Conservation (phyloP, 441 rosid species). For the Adansonia grandidieri region DNA sequence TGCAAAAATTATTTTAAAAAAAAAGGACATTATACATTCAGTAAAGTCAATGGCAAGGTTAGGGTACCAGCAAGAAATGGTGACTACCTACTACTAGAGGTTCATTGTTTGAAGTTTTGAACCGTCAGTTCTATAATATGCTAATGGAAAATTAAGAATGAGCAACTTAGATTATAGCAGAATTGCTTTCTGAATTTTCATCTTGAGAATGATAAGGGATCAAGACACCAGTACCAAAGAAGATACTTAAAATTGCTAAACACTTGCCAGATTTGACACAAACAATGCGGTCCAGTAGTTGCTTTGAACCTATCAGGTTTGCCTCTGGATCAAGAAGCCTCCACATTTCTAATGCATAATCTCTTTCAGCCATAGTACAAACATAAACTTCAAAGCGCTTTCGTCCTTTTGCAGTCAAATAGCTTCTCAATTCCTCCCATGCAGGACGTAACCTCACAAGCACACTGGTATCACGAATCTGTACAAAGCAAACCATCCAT, state of each 20-base stretch:
- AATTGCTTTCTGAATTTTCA: constrained; percentile 5
- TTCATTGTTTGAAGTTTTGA: neutral
- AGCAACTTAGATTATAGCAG: neutral
- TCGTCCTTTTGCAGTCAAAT: constrained; percentile 88
- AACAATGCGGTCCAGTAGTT: constrained; percentile 77
- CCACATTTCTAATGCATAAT: constrained; percentile 84
- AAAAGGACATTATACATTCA: constrained; percentile 20
- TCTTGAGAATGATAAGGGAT: constrained; percentile 8
- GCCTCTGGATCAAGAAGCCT: constrained; percentile 94
- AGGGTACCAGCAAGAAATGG: neutral
- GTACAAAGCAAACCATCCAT: constrained; percentile 33
- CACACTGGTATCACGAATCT: constrained; percentile 96
- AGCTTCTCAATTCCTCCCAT: constrained; percentile 92
- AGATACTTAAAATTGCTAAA: neutral
- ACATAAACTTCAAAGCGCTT: constrained; percentile 89
- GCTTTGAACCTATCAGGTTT: constrained; percentile 70
- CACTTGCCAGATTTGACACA: constrained; percentile 93
- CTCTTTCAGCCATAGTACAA: too few species aligned
- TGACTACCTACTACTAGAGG: neutral
- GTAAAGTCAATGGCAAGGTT: constrained; percentile 3
- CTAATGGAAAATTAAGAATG: neutral
- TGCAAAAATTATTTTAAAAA: constrained; percentile 35
- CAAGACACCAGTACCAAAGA: constrained; percentile 20
- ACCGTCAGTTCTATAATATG: neutral
- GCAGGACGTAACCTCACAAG: constrained; percentile 95